Base-by-base conservation (phyloP, 495 filamentous ascomycete species). In the Paragyromitra xinjiangensis region DNA sequence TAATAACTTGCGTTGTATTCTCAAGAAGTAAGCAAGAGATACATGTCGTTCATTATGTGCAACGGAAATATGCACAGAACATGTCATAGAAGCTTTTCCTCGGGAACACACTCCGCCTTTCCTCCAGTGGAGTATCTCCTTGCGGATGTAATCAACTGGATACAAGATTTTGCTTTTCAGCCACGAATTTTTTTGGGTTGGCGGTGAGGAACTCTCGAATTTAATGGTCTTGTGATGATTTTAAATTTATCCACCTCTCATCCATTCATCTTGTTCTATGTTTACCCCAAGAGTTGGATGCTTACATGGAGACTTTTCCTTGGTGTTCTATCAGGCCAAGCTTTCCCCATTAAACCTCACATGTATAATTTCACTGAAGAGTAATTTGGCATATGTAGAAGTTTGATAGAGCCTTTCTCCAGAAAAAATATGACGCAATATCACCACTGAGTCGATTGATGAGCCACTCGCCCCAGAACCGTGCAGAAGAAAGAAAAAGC, bases 31-130 rank as follows among this genome's bases (percentile, higher is more conserved):
- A 69, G 64, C 24, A 24, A 39, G 22, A 22, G 22, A 29, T 29
- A 34, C 2, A 34, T 34, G 29, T 5, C 37, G 50, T 12, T 34
- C 19, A 34, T 39, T 12, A 40, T 64, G 55, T 75, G 53, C 63
- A 64, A 78, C 19, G 64, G 71, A 78, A 75, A 61, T 42, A 78
- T 68, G 75, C 75, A 76, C 34, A 63, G 75, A 78, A 78, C 74
- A 39, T 68, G 71, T 75, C 75, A 75, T 68, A 34, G 68, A 74
- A 77, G 59, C 34, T 45, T 19, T 24, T 29, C 29, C 22, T 48
- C 63, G 50, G 61, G 42, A 40, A 39, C 51, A 37, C 61, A 58
- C 70, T 67, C 37, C 37, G 26, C 50, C 39, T 56, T 42, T 29
- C n/a, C 56, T 44, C 55, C 14, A 56, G 37, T n/a, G 4, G 22